Base-by-base conservation (phyloP, 1,284 basidiomycete genomes). In the Tylopilus sp. region DNA sequence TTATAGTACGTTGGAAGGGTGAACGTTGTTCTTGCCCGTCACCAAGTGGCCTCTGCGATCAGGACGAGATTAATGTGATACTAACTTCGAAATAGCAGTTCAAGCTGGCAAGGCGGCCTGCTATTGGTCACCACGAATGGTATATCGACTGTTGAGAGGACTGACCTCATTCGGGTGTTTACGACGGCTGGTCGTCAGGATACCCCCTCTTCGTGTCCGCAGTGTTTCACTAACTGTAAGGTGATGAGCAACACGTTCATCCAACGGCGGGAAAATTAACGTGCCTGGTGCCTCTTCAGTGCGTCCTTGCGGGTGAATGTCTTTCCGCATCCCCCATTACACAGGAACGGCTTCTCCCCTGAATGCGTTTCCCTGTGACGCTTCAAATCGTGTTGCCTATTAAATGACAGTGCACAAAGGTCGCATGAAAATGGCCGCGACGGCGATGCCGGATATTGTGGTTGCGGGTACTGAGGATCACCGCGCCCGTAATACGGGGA, bases 241-340 rank as follows among this genome's bases (percentile, higher is more conserved):
- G 46, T 33, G 46, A 52, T 61, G 46, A 61, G 55, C 49, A 33
- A 33, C 15, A 28, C 11, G 30, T 44, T 46, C 44, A 39, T 46
- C 19, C 13, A 21, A 44, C 28, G 25, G 23, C 30, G 52, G 44
- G 46, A 36, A 40, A 40, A 26, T 40, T 9, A 41, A 62, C 76
- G 51, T 56, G 80, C 86, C 79, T 89, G 86, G 64, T 89, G 86
- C 55, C 86, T 77, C 70, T 89, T 89, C 59, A 89, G 67, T 21
- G 86, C 86, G 61, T 89, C 87, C 68, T 89, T 89, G 57, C 86
- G 78, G 42, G 87, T 89, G 63, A 89, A 89, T 2, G 86, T 88
- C 73, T 89, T 89, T 44, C 85, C 85, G 54, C 86, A 89, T 34
- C 83, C 84, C 12, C 87, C 86, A 56, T 87, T 86, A 67, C 87